These are phyloP conservation scores for Porogramme epimiltina DNA, from an alignment of 1,284 basidiomycete genomes.

Conservation along the genomic window DNA sequence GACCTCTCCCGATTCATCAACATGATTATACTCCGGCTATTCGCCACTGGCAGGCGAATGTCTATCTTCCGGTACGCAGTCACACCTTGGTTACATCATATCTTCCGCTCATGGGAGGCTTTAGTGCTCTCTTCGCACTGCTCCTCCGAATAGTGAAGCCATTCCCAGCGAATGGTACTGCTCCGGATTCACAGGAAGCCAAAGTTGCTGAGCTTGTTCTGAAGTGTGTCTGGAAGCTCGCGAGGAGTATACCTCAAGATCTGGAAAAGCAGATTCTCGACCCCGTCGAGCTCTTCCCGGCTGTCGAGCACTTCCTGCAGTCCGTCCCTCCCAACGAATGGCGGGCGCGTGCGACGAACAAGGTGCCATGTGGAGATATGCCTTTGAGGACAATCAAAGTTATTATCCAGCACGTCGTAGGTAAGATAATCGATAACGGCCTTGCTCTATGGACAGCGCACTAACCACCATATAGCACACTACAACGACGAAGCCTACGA, in stretches of 20 bases:
- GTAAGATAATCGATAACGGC: conserved; percentile 49
- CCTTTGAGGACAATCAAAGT: conserved; percentile 97
- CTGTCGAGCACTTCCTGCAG: conserved; percentile 93
- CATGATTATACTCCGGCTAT: conserved; percentile 93
- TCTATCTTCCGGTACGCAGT: conserved; percentile 83
- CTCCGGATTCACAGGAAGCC: conserved; percentile 74
- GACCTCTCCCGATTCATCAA: conserved; percentile 96
- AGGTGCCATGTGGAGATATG: conserved; percentile 95
- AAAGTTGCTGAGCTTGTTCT: conserved; percentile 95
- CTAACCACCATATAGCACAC: conserved; percentile 51
- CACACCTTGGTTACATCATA: background rate
- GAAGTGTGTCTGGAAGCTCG: conserved; percentile 99
- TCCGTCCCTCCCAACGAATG: conserved; percentile 95
- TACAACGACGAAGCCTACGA: conserved; percentile 83
- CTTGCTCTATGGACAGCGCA: background rate
- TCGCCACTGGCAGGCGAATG: conserved; percentile 90
- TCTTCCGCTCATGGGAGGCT: background rate
- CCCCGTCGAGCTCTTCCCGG: conserved; percentile 88
- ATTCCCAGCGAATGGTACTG: conserved; percentile 73
- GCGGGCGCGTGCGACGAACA: conserved; percentile 87
- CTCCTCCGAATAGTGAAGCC: conserved; percentile 88
- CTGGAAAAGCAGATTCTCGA: conserved; percentile 81
- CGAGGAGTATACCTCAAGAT: conserved; percentile 91
- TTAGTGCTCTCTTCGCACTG: conserved; percentile 77
- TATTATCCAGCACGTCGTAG: conserved; percentile 93